Evolutionary conservation across 2,329 filamentous ascomycete species (phyloP).

Genomic region (Pseudopyricularia javanii): DNA sequence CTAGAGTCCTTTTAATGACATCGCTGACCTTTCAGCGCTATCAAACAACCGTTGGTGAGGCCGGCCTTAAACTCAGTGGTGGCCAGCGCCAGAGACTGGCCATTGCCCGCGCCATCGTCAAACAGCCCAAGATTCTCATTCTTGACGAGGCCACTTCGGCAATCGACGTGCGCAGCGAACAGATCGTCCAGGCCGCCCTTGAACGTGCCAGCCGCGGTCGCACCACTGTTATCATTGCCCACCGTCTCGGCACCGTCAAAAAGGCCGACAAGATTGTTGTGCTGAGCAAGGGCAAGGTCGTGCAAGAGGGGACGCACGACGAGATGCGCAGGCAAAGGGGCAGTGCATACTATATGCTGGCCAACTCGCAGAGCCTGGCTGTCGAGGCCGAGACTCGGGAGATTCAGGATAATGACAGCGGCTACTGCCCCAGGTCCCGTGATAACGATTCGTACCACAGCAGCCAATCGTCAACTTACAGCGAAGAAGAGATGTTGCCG

Average conservation of each 20-base stretch:
- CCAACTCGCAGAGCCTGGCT: not conserved
- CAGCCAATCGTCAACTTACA: not conserved
- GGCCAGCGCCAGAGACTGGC: constrained; percentile 51
- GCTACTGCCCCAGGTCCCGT: not conserved
- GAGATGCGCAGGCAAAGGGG: not conserved
- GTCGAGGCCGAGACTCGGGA: constrained; percentile 13
- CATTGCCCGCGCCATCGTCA: constrained; percentile 49
- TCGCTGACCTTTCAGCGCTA: constrained; percentile 24
- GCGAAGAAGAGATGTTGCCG: constrained; percentile 6
- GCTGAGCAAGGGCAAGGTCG: not conserved
- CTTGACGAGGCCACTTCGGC: constrained; percentile 56
- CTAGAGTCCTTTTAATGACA: not conserved
- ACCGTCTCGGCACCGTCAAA: constrained; percentile 3
- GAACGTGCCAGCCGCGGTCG: constrained; percentile 40
- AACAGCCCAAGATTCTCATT: constrained; percentile 48
- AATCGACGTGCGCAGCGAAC: constrained; percentile 24
- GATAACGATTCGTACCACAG: not conserved
- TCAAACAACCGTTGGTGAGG: constrained; percentile 43
- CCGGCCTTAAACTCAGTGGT: constrained; percentile 46
- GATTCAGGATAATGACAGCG: not conserved
- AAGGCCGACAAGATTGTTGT: constrained; percentile 3
- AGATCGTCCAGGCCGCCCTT: constrained; percentile 40
- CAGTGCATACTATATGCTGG: constrained; percentile 1
- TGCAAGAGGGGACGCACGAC: constrained; percentile 4
- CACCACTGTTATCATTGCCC: constrained; percentile 28